A percentile compares a stretch with the other conserved stretches of the same genome.
Conservation (phyloP, 257 asterid species). For the Catharanthus roseus region DNA sequence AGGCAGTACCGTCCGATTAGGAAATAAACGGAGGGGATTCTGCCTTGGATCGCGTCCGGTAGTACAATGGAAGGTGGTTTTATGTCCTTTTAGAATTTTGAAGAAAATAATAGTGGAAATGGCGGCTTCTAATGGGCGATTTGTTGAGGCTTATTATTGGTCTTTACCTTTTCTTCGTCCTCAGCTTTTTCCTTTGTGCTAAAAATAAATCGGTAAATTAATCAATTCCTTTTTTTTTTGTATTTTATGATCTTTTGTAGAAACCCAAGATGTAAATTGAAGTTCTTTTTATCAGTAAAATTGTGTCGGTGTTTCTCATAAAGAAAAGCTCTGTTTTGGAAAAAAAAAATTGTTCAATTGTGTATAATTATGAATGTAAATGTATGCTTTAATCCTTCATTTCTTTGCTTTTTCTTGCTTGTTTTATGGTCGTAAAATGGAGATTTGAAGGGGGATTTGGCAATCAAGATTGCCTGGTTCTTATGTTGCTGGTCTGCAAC, state of each 20-base stretch:
- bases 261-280: slow-evolving; percentile 1
- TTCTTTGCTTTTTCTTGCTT: background rate
- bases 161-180: slow-evolving; percentile 57
- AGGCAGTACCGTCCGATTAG: slow-evolving; percentile 42
- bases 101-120: slow-evolving; percentile 43
- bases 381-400: background rate
- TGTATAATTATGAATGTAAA: background rate
- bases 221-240: background rate
- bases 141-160: slow-evolving; percentile 52
- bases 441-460: background rate
- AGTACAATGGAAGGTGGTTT: slow-evolving; percentile 48
- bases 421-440: too few species aligned
- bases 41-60: slow-evolving; percentile 44
- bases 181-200: slow-evolving; percentile 51
- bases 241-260: background rate
- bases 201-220: background rate
- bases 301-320: background rate
- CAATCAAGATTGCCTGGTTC: background rate
- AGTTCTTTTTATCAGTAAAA: background rate
- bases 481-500: background rate
- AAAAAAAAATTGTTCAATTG: background rate
- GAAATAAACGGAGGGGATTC: slow-evolving; percentile 54
- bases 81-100: slow-evolving; percentile 37
- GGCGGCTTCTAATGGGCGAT: slow-evolving; percentile 41
- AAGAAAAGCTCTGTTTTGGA: background rate